Base-by-base conservation (phyloP, 257 asterid genomes). In the Euphrasia confusa region DNA sequence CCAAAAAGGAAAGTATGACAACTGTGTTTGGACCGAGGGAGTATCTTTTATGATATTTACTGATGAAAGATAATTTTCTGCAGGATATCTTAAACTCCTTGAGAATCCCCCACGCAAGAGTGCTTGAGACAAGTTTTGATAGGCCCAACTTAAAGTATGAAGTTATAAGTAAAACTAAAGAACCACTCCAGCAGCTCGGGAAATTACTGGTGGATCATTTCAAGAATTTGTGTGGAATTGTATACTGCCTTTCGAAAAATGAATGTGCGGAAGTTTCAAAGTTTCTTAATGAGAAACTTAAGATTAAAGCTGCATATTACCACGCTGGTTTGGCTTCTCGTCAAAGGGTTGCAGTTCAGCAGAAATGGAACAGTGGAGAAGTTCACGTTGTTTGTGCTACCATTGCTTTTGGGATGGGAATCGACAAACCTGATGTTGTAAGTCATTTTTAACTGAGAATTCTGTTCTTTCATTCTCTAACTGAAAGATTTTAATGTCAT, bases 391-490 rank as follows among this genome's bases (percentile, higher is more conserved):
- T 92, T 62, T 89, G 99, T 68, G 99, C 99, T 47, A 93, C 99
- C 60, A 89, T 93, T 75, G 99, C 99, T 80, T 93, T 93, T 63
- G 99, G 99, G 68, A 93, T 93, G 99, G 97, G 97, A 74, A 93
- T 93, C 33, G 99, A 93, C 78, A 93, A 93, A 80, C 87, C 99
- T 65, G 99, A 93, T 75, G 99, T 93, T 59, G 99, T 93, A 65
- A 89, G 99, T 83, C 64, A 44, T 65, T 12, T 42, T 72, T 35
- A 44, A 69, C 54, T 66, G 39, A 18, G 58, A 48, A 64, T 54
- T 10, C 52, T 45, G 52, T 45, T 45, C 52, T 69, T 44, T 14
- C 18, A 2, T 7, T 35, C 40, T 10, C 40, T 7, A 35, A 35
- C 10, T 35, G 40, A 33, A 1, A 32, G 50, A 45, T 45, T 45